phyloP scores from a whole-genome alignment of 2,329 filamentous ascomycete species.

The Lasiodiplodia citricola region DNA sequence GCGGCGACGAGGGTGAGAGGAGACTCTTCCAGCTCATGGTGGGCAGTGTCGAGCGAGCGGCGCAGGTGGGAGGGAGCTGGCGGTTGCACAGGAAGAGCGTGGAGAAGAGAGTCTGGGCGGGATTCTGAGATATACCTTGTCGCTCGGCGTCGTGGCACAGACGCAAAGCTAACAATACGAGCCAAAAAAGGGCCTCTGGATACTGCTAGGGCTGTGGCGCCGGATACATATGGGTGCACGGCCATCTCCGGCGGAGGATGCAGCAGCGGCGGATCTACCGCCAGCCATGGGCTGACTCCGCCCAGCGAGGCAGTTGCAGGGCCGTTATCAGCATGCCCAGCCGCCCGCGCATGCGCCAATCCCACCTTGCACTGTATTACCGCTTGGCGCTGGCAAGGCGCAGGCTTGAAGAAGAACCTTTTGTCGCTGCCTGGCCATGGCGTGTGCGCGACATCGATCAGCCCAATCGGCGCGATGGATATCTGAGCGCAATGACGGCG shows the following conservation, averaged over 20 bases:
- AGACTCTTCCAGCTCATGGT: slow-evolving; percentile 16
- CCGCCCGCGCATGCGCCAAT: not conserved
- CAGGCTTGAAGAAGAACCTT: not conserved
- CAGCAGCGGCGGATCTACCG: not conserved
- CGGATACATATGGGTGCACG: not conserved
- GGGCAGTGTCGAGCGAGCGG: not conserved
- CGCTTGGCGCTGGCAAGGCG: not conserved
- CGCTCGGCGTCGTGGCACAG: not conserved
- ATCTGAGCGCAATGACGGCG: not conserved
- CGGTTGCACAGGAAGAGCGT: slow-evolving; percentile 11
- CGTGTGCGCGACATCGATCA: not conserved
- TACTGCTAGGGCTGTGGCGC: slow-evolving; percentile 4
- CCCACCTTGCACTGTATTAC: not conserved
- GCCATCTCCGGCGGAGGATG: slow-evolving; percentile 1
- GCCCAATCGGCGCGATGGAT: not conserved
- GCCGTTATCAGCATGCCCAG: not conserved
- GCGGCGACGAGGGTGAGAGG: slow-evolving; percentile 15
- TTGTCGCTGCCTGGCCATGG: not conserved
- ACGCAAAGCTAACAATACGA: slow-evolving; percentile 1
- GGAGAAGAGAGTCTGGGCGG: not conserved
- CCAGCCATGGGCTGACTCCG: not conserved
- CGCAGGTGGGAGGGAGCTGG: not conserved
- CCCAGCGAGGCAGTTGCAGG: not conserved
- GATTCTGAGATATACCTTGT: not conserved
- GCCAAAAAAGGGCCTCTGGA: not conserved